phyloP scores from a whole-genome alignment of 495 filamentous ascomycete species.

The Aspergillus hancockii region DNA sequence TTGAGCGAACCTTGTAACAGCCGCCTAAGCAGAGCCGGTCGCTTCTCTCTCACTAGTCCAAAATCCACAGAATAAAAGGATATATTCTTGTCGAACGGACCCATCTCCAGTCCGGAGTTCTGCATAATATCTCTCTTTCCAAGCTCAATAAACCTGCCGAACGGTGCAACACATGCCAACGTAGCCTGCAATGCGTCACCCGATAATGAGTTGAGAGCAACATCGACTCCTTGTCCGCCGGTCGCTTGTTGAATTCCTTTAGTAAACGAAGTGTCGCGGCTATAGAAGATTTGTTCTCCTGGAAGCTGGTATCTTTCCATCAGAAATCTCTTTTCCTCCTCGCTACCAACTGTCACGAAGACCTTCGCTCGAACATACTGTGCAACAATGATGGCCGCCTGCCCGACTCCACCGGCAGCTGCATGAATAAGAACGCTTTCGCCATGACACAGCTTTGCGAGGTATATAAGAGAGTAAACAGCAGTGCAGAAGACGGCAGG shows the following conservation, averaged over 20 bases:
- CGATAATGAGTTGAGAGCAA: slow-evolving; percentile 56
- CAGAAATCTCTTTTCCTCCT: slow-evolving; percentile 41
- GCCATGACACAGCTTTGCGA: slow-evolving; percentile 20
- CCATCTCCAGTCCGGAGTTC: slow-evolving; percentile 35
- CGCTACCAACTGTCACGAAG: slow-evolving; percentile 45
- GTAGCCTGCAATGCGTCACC: slow-evolving; percentile 50
- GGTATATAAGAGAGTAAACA: slow-evolving; percentile 22
- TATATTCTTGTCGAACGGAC: slow-evolving; percentile 46
- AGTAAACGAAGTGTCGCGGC: slow-evolving; percentile 12
- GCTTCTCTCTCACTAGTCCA: slow-evolving; percentile 32
- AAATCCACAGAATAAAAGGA: slow-evolving; percentile 37
- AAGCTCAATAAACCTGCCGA: slow-evolving; percentile 57
- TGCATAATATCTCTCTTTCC: slow-evolving; percentile 23
- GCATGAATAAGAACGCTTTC: slow-evolving; percentile 31
- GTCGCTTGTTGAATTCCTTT: slow-evolving; percentile 1
- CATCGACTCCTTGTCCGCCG: slow-evolving; percentile 54
- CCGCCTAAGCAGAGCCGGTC: slow-evolving; percentile 32
- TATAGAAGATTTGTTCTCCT: slow-evolving; percentile 49
- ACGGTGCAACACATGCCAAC: slow-evolving; percentile 56
- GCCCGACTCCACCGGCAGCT: slow-evolving; percentile 24
- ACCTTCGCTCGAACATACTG: slow-evolving; percentile 23
- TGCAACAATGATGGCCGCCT: slow-evolving; percentile 19
- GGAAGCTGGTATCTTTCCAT: slow-evolving; percentile 33
- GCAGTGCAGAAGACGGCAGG: slow-evolving; percentile 27
- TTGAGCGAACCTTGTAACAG: slow-evolving; percentile 32